Evolutionary conservation across 441 rosid species (phyloP), one percentile per base, ranked within the genome.

Genomic region (Aleurites moluccanus): DNA sequence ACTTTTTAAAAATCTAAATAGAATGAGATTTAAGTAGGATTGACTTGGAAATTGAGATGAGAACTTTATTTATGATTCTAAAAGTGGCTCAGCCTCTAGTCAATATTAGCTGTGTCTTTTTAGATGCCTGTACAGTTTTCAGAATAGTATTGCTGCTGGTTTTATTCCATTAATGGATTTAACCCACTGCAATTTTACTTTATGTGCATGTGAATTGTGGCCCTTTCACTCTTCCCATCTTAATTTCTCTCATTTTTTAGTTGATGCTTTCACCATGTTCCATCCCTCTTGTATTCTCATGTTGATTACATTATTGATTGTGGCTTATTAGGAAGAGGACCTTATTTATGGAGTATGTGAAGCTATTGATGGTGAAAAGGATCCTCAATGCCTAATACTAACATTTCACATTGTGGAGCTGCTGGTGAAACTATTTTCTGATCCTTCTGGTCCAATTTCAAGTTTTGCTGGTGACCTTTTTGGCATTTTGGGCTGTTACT

Each of bases 311-410:
- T 73, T 80, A 13, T 67, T 71, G 13, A 74, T 78, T 80, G 59
- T 77, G 64, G 67, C 57, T 64, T 80, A 95, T 64, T 80, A 95
- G 98, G 97, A 91, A 23, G 81, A 86, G 69, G 73, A 80, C 47
- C 81, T 92, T 80, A 79, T 92, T 67, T 88, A 83, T 78, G 92
- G 88, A 75, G 73, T 87, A 68, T 88, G 91, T 74, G 95, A 89
- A 88, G 91, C 91, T 80, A 76, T 93, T 73, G 98, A 91, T 76
- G 94, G 86, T 75, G 99, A 95, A 86, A 93, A 88, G 83, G 98
- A 95, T 85, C 99, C 99, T 56, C 88, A 85, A 16, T 95, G 99
- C 83, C 81, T 93, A 85, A 72, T 90, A 82, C 81, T 89, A 69
- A 85, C 90, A 66, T 95, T 95, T 85, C 92, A 86, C 83, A 88